These are phyloP conservation scores for Infundibulicybe gibba DNA, from an alignment of 768 basidiomycete species.

Conservation along the genomic window DNA sequence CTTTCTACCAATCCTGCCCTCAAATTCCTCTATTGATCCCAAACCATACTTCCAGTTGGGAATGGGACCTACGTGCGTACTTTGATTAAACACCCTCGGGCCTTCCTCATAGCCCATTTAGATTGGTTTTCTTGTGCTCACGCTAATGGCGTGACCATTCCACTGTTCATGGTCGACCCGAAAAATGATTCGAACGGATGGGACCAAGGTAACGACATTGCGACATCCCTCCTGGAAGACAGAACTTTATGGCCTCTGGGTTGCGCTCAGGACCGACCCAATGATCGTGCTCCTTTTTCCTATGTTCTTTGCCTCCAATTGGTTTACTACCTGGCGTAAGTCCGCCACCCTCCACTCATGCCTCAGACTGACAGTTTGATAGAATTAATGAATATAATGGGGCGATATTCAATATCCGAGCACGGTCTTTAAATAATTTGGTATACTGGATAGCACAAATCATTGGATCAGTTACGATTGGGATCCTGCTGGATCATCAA, in stretches of 20 bases:
- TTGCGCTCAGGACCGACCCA: slow-evolving; percentile 67
- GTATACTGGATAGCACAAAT: slow-evolving; percentile 82
- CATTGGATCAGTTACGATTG: slow-evolving; percentile 68
- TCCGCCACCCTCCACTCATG: slow-evolving; percentile 1
- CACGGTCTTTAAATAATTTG: slow-evolving; percentile 72
- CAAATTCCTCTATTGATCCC: neutral
- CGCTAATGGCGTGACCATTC: slow-evolving; percentile 65
- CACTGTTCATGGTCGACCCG: slow-evolving; percentile 71
- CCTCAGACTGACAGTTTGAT: slow-evolving; percentile 1
- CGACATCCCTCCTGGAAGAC: slow-evolving; percentile 76
- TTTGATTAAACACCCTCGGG: neutral
- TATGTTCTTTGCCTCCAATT: slow-evolving; percentile 84
- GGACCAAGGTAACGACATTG: slow-evolving; percentile 58
- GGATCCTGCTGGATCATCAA: slow-evolving; percentile 59
- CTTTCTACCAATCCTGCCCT: no score
- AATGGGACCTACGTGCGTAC: slow-evolving; percentile 73
- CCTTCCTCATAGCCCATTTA: slow-evolving; percentile 17
- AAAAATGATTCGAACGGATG: slow-evolving; percentile 73
- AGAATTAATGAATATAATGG: slow-evolving; percentile 83
- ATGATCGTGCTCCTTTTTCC: slow-evolving; percentile 75
- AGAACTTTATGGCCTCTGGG: slow-evolving; percentile 68
- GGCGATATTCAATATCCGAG: slow-evolving; percentile 75
- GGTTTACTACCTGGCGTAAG: slow-evolving; percentile 85
- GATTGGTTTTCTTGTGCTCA: slow-evolving; percentile 79
- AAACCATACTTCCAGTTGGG: slow-evolving; percentile 35